Conservation (phyloP, 169 alveolate species). For the Eimeria zaria region DNA sequence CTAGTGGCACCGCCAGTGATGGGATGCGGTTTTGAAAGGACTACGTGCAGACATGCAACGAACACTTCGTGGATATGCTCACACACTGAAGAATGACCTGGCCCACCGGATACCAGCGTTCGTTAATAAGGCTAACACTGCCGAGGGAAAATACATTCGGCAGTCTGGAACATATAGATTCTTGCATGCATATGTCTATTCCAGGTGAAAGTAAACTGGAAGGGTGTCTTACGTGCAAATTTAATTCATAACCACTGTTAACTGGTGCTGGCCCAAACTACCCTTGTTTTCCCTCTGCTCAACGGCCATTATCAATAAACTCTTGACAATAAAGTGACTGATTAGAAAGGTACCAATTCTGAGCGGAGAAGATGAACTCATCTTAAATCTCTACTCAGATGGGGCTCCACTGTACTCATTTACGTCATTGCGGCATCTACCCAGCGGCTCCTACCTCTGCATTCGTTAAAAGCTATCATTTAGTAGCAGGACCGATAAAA, state of each 20-base stretch:
- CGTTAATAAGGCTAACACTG: not conserved
- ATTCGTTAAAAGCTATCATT: not conserved
- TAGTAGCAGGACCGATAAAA: not conserved
- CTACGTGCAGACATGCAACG: not conserved
- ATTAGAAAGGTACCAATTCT: not conserved
- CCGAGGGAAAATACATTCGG: not conserved
- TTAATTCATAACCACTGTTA: not conserved
- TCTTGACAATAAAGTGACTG: not conserved
- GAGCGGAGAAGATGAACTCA: not conserved
- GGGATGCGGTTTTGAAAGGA: not conserved
- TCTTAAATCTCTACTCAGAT: not conserved
- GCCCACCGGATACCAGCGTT: not conserved
- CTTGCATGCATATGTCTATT: not conserved
- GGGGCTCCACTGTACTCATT: constrained; percentile 22
- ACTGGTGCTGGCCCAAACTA: not conserved
- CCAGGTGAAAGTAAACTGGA: not conserved
- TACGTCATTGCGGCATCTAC: constrained; percentile 4
- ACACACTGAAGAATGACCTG: too few species aligned
- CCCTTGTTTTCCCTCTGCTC: not conserved
- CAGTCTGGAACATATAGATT: not conserved
- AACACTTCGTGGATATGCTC: too few species aligned
- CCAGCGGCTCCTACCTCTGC: not conserved
- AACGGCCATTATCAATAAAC: not conserved
- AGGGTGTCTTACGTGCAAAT: not conserved
- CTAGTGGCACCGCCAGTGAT: not conserved